Evolutionary conservation across 768 basidiomycete species (phyloP).

Genomic region (Boletellus ananas): DNA sequence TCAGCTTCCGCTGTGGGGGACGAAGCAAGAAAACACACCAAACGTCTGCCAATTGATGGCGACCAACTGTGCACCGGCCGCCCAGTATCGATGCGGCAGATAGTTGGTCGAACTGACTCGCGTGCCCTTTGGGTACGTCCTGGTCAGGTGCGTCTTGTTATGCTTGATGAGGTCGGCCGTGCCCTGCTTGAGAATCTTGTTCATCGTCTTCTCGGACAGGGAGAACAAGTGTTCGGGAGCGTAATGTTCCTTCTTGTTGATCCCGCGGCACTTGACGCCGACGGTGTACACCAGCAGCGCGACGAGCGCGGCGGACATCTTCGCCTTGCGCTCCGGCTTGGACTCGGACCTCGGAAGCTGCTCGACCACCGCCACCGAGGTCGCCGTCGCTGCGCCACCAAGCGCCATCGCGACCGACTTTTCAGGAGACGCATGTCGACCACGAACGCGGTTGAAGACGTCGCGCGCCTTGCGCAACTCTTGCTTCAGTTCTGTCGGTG

Average conservation of each 20-base stretch:
- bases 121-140: conserved; percentile 83
- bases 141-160: conserved; percentile 73
- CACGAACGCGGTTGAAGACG: conserved; percentile 41
- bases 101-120: conserved; percentile 84
- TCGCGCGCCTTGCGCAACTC: conserved; percentile 39
- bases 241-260: conserved; percentile 84
- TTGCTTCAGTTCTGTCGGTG: conserved; percentile 33
- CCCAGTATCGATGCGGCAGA: conserved; percentile 87
- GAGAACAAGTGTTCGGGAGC: conserved; percentile 89
- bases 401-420: conserved; percentile 15
- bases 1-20: not conserved
- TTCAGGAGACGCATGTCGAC: conserved; percentile 25
- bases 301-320: conserved; percentile 73
- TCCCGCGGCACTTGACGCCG: conserved; percentile 89
- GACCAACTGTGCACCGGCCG: conserved; percentile 81
- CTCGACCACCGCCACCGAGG: conserved; percentile 18
- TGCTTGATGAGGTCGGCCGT: conserved; percentile 81
- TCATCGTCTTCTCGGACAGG: conserved; percentile 79
- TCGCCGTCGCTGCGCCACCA: conserved; percentile 1
- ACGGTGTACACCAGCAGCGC: conserved; percentile 88
- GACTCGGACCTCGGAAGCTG: conserved; percentile 10
- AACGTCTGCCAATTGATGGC: conserved; percentile 98
- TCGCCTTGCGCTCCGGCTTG: conserved; percentile 38
- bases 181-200: conserved; percentile 66
- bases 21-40: conserved; percentile 48